These are phyloP conservation scores for Tricholoma terreum DNA, from an alignment of 768 basidiomycete species.

Conservation along the genomic window DNA sequence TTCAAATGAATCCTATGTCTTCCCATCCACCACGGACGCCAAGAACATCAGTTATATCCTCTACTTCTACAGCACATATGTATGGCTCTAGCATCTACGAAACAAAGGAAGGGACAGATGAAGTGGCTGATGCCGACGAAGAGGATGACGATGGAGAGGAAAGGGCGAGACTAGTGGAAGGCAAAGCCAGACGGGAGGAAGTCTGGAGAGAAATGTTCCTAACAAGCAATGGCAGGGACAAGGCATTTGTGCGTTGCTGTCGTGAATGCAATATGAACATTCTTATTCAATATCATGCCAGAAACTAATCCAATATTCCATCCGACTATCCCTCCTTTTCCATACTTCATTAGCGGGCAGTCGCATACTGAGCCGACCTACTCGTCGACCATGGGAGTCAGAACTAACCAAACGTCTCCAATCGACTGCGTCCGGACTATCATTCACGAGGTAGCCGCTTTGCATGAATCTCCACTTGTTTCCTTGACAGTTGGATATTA, in stretches of 20 bases:
- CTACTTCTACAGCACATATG: slow-evolving; percentile 31
- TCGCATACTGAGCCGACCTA: slow-evolving; percentile 44
- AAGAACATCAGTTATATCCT: slow-evolving; percentile 47
- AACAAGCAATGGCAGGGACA: slow-evolving; percentile 79
- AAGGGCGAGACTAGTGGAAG: slow-evolving; percentile 39
- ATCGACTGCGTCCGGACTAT: slow-evolving; percentile 64
- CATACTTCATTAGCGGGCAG: slow-evolving; percentile 52
- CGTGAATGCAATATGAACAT: not conserved
- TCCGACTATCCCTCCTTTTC: slow-evolving; percentile 70
- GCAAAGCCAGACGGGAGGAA: slow-evolving; percentile 56
- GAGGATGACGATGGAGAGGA: slow-evolving; percentile 42
- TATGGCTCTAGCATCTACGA: slow-evolving; percentile 45
- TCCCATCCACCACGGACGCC: slow-evolving; percentile 78
- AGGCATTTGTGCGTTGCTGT: slow-evolving; percentile 65
- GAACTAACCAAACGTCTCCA: slow-evolving; percentile 58
- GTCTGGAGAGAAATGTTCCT: slow-evolving; percentile 79
- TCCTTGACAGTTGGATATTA: slow-evolving; percentile 32
- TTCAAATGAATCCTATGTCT: slow-evolving; percentile 82
- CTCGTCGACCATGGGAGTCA: slow-evolving; percentile 50
- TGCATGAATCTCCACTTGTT: slow-evolving; percentile 5
- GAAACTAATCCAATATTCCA: slow-evolving; percentile 88
- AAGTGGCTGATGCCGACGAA: slow-evolving; percentile 30
- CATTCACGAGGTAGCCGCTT: slow-evolving; percentile 59
- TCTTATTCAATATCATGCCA: slow-evolving; percentile 25
- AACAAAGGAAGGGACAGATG: slow-evolving; percentile 38